Conservation (phyloP, 1,284 basidiomycete genomes). For the Ganoderma meredithae region DNA sequence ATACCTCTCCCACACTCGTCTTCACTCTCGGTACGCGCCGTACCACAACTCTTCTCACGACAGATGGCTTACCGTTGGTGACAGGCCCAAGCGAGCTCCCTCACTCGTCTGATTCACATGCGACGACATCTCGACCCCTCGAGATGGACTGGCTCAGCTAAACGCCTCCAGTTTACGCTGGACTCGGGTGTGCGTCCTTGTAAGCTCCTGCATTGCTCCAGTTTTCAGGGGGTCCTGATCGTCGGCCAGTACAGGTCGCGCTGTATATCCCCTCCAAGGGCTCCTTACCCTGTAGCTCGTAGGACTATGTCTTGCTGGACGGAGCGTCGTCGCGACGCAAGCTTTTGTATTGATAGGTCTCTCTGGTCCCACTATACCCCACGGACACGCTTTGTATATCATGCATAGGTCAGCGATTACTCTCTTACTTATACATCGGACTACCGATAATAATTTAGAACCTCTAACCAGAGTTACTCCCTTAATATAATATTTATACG, state of each 20-base stretch:
- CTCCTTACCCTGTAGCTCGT: not conserved
- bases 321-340: not conserved
- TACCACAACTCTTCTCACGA: not conserved
- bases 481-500: too few species aligned
- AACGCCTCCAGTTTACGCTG: not conserved
- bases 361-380: not conserved
- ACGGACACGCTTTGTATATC: too few species aligned
- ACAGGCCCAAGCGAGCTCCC: not conserved
- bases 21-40: not conserved
- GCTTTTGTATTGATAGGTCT: not conserved
- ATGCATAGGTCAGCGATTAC: not conserved
- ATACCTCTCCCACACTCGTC: not conserved
- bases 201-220: not conserved
- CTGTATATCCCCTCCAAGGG: not conserved
- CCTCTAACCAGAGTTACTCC: too few species aligned
- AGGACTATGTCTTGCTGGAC: not conserved
- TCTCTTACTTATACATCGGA: too few species aligned
- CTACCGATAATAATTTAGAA: too few species aligned
- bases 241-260: not conserved
- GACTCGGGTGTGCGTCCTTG: not conserved
- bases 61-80: not conserved
- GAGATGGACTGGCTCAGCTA: constrained; percentile 7
- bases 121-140: not conserved
- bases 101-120: not conserved
- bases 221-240: not conserved